Conservation (phyloP, 1,284 basidiomycete genomes). For the Inonotus hispidus region DNA sequence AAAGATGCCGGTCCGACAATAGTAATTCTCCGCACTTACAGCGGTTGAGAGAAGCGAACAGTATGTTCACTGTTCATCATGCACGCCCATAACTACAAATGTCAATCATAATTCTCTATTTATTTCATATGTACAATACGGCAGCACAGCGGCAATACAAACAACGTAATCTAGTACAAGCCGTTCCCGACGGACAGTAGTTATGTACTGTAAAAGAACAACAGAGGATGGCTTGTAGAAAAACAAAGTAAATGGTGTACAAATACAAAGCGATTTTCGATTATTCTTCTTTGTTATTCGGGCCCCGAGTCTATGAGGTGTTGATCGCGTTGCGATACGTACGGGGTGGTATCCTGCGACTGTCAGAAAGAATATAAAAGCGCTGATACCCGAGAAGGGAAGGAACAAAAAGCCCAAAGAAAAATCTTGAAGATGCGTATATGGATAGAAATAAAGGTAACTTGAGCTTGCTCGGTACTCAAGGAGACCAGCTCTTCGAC, state of each 20-base stretch:
- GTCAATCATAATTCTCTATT: neutral
- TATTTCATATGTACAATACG: neutral
- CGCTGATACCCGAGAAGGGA: neutral
- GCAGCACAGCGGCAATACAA: conserved; percentile 5
- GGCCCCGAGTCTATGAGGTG: conserved; percentile 8
- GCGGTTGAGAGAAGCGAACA: no score
- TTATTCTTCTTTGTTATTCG: conserved; percentile 13
- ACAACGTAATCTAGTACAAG: conserved; percentile 5
- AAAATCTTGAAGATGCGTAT: neutral
- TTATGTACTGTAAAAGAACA: neutral
- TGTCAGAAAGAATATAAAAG: neutral
- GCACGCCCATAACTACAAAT: neutral
- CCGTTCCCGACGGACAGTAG: conserved; percentile 6
- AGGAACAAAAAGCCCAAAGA: neutral
- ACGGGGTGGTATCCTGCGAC: conserved; percentile 2
- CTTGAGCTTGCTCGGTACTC: neutral
- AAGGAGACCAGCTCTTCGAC: conserved; percentile 12
- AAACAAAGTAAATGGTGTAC: conserved; percentile 10
- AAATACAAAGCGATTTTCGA: conserved; percentile 2
- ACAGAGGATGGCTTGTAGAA: neutral
- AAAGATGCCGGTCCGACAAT: no score
- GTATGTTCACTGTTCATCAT: neutral
- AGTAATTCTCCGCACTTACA: no score
- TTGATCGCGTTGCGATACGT: conserved; percentile 7
- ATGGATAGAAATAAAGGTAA: neutral